These are phyloP conservation scores for Lasiodiplodia sp. DNA, from an alignment of 2,329 filamentous ascomycete species.

Conservation along the genomic window DNA sequence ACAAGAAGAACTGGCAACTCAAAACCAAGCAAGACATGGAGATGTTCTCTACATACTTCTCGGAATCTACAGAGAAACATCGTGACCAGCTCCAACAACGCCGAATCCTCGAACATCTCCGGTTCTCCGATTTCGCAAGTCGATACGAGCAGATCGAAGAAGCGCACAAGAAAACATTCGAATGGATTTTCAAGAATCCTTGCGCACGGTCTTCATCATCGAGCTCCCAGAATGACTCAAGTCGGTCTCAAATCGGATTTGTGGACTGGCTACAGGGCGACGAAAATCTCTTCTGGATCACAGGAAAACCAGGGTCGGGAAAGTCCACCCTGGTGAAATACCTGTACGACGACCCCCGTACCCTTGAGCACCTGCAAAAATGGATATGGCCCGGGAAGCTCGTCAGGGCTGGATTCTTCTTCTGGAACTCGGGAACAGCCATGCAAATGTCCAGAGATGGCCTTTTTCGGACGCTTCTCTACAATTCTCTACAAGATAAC, in stretches of 20 bases:
- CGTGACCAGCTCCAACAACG: neutral
- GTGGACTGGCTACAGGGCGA: conserved; percentile 32
- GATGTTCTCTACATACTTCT: conserved; percentile 7
- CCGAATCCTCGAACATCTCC: conserved; percentile 7
- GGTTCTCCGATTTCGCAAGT: neutral
- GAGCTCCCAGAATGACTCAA: neutral
- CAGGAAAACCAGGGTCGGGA: conserved; percentile 56
- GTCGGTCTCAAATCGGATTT: conserved; percentile 25
- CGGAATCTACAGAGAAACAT: neutral
- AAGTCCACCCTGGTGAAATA: conserved; percentile 56
- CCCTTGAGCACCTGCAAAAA: neutral
- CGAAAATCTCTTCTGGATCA: conserved; percentile 41
- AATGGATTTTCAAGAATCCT: conserved; percentile 25
- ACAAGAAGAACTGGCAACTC: neutral
- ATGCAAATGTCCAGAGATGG: conserved; percentile 23
- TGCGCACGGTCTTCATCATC: too few relatives aligned
- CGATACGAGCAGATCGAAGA: conserved; percentile 22
- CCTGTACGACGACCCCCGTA: conserved; percentile 31
- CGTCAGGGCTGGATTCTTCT: conserved; percentile 7
- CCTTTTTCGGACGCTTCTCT: conserved; percentile 19
- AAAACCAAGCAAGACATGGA: conserved; percentile 2
- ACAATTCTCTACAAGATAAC: neutral
- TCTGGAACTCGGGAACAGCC: conserved; percentile 26
- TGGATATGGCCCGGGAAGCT: neutral
- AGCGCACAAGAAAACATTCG: conserved; percentile 28